Percentiles rank a stretch among this genome's conserved stretches.
These are phyloP conservation scores for Arthrinium phaeospermum DNA, from an alignment of 2,329 filamentous ascomycete genomes.

Conservation along the genomic window DNA sequence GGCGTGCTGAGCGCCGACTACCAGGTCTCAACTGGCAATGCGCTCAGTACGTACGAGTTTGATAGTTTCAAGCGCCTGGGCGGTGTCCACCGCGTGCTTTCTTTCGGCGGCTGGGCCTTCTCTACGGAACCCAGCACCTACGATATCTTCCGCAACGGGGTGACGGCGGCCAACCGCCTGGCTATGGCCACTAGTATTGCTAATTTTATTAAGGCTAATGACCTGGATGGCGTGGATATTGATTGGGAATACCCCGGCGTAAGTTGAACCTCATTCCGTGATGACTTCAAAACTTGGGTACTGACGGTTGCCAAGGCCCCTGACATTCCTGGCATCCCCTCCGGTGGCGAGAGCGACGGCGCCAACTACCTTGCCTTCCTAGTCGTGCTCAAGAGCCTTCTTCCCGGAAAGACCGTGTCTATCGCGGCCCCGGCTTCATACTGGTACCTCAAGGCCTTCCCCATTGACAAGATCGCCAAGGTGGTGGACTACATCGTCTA, in stretches of 20 bases:
- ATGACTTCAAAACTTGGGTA: no score
- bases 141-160: constrained; percentile 39
- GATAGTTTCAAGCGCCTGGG: constrained; percentile 30
- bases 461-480: constrained; percentile 38
- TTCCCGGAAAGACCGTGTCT: constrained; percentile 38
- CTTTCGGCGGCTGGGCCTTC: constrained; percentile 49
- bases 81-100: constrained; percentile 40
- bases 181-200: constrained; percentile 24
- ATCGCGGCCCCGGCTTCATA: constrained; percentile 46
- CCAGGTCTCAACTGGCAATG: constrained; percentile 29
- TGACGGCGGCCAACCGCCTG: constrained; percentile 35
- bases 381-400: constrained; percentile 20
- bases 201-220: constrained; percentile 25
- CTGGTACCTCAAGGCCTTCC: constrained; percentile 46
- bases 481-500: constrained; percentile 42
- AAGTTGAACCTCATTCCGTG: not conserved
- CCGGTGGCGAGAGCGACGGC: constrained; percentile 23
- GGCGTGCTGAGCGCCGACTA: constrained; percentile 32
- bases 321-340: constrained; percentile 19
- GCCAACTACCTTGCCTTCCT: constrained; percentile 27
- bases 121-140: constrained; percentile 40
- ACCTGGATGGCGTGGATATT: constrained; percentile 28
- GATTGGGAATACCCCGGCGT: constrained; percentile 26
- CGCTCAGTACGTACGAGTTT: constrained; percentile 30
- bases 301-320: not conserved